Base-by-base conservation (phyloP, 1,284 basidiomycete species). In the Apiotrichum gamsii region DNA sequence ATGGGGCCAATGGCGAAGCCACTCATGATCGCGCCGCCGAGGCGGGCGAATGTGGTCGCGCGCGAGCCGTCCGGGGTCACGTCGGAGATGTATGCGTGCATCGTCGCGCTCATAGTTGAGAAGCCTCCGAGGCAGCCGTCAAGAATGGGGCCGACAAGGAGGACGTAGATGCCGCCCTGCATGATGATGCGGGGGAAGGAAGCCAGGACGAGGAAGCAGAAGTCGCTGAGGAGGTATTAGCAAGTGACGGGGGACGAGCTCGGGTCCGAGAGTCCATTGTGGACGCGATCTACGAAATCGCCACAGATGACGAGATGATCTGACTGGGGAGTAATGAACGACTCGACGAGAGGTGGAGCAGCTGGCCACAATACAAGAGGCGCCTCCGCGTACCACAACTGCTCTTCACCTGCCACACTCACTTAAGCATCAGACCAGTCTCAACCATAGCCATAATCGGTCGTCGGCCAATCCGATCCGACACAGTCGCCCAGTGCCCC, bases 101-200 rank as follows among this genome's bases (percentile, higher is more conserved):
- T 82, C 0, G 85, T 82, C 3, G 85, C 82, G 51, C 83, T 80
- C 10, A 90, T 73, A 0, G 87, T 85, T 5, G 85, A 80, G 78
- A 85, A 85, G n/a, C 91, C 88, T 19, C 91, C 91, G 4, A 91
- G 76, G 3, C 84, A 65, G 14, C 91, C 91, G 61, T 95, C 90
- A 23, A 90, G 72, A 24, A 83, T 69, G 0, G 90, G 86, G 3
- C 89, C 85, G 38, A 93, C 57, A 18, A 94, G 73, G n/a, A 96
- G 77, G 34, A 93, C 75, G 61, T 85, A 81, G 20, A 77, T 73
- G 19, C 83, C 77, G 9, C 29, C 29, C 19, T 42, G 45, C 14
- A 86, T 85, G 6, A 86, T 74, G 14, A 77, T 74, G 41, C 79
- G 79, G 16, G 79, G 77, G 18, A 83, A 85, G 1, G 81, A 82